Conservation (phyloP, 257 asterid species). For the Solanum phureja region DNA sequence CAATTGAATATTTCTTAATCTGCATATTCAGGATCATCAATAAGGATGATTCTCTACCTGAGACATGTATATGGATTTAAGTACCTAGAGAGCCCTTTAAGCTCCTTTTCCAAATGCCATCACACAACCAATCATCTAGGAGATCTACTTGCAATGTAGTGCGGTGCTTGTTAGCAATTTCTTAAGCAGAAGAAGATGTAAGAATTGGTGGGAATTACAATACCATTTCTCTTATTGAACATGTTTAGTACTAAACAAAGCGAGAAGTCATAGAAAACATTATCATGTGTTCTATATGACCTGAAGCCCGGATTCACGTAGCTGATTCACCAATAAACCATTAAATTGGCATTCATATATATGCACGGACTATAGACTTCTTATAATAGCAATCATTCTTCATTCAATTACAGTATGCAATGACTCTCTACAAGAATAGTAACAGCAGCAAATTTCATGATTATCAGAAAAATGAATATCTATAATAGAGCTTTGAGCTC, state of each 20-base stretch:
- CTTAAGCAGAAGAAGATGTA: neutral
- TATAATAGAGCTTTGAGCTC: constrained; percentile 21
- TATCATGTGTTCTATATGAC: neutral
- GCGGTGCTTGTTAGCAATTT: neutral
- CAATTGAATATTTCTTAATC: neutral
- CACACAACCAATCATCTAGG: neutral
- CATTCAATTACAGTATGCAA: neutral
- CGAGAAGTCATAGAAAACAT: neutral
- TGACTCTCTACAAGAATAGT: neutral
- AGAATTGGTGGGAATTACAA: neutral
- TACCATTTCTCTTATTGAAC: neutral
- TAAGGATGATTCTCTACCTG: neutral
- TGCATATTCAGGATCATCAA: neutral
- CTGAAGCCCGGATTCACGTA: neutral
- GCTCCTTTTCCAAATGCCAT: neutral
- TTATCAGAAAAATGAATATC: neutral
- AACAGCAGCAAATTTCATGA: neutral
- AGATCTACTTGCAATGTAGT: neutral
- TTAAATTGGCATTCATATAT: neutral
- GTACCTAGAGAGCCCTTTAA: neutral
- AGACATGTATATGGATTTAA: neutral
- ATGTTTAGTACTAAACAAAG: neutral
- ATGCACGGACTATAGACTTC: neutral
- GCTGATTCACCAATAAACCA: neutral
- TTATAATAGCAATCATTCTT: neutral